Base-by-base conservation (phyloP, 1,139 yeast species). In the Entelexis sorbosivorans region DNA sequence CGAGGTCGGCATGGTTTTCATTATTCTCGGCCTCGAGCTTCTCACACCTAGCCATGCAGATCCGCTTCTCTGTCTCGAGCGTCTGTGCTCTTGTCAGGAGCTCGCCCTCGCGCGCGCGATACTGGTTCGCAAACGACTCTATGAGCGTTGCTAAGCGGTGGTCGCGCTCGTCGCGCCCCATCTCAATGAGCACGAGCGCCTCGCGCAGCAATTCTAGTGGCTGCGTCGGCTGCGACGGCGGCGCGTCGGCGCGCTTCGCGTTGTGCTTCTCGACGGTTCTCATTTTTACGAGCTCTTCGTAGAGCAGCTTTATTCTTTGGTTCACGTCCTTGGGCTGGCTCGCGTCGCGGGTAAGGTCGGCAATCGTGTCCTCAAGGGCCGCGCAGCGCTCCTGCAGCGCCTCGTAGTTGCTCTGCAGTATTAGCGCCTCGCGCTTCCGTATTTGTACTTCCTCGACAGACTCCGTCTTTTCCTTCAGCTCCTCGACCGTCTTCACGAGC, bases 401-500 rank as follows among this genome's bases (percentile, higher is more conserved):
- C 14, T 51, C 54, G 36, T 33, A 33, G 24, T 17, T 40, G 24
- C 36, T 20, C 14, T 39, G 40, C 26, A 43, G 14, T 2, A 20
- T n/a, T 11, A 29, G 34, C 5, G 42, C 38, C 33, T 54, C 52
- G 13, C 49, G 51, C 33, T 40, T 51, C 14, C 38, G 39, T 17
- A 19, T 43, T 16, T 24, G 54, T 7, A 45, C 28, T 31, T 48
- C 52, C 22, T 33, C 57, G 17, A 17, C 17, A 22, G 50, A 13
- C 16, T 43, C 46, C 1, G 40, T 51, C 16, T 31, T 44, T 7
- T 49, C 54, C 31, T 35, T n/a, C 22, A 44, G 24, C 20, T 16
- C 31, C 14, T 36, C 36, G 22, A 53, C 51, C n/a, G 53, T 49
- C 13, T 51, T 55, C 11, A 57, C 51, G n/a, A 59, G 59, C 36